A percentile compares a stretch with the other conserved stretches of the same genome.
Evolutionary conservation across 2,329 filamentous ascomycete species (phyloP).

Genomic region (Claviceps citrina): DNA sequence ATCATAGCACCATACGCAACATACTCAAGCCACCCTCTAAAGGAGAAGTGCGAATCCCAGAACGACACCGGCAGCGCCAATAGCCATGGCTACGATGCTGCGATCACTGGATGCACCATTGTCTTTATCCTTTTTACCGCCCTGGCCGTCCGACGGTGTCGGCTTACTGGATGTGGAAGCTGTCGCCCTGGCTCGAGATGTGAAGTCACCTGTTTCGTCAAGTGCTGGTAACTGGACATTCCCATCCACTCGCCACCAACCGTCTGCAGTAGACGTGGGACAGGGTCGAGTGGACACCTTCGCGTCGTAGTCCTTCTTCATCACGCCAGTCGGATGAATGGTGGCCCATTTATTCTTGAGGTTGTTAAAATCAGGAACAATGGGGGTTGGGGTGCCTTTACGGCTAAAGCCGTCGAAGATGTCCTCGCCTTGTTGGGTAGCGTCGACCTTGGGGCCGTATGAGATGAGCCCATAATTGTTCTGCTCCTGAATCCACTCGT

Average conservation of each 20-base stretch:
- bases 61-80: constrained; percentile 15
- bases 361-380: constrained; percentile 64
- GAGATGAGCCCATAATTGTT: constrained; percentile 72
- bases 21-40: neutral
- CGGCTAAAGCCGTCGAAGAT: constrained; percentile 52
- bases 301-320: constrained; percentile 48
- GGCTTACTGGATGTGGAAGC: constrained; percentile 5
- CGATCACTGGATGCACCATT: constrained; percentile 12
- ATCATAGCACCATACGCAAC: neutral
- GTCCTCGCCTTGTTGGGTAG: constrained; percentile 35
- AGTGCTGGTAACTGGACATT: constrained; percentile 54
- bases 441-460: constrained; percentile 48
- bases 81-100: constrained; percentile 15
- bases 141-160: neutral
- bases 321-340: constrained; percentile 52
- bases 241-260: constrained; percentile 70
- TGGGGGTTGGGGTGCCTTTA: constrained; percentile 56
- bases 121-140: constrained; percentile 6
- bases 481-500: constrained; percentile 77
- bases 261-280: constrained; percentile 49
- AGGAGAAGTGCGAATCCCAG: constrained; percentile 13
- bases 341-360: constrained; percentile 63
- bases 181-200: constrained; percentile 8
- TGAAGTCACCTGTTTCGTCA: constrained; percentile 31
- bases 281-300: constrained; percentile 50